Conservation (phyloP, 331 rosid genomes). For the Cydonia oblonga region DNA sequence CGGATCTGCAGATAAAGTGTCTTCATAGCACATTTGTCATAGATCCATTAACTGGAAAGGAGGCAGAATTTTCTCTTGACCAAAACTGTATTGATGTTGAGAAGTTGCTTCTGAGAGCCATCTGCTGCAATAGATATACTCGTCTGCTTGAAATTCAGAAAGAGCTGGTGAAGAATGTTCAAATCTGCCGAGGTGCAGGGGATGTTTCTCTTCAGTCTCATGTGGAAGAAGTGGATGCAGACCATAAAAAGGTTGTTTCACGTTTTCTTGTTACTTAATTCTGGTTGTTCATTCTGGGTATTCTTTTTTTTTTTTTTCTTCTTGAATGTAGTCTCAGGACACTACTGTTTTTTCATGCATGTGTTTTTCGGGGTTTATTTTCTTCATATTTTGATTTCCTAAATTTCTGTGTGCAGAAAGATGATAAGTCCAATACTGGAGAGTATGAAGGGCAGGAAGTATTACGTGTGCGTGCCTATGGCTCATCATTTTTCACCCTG, state of each 20-base stretch:
- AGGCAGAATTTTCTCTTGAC: constrained; percentile 72
- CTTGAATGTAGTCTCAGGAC: background rate
- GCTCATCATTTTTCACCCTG: constrained; percentile 72
- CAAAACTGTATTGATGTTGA: constrained; percentile 93
- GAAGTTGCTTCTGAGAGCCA: constrained; percentile 76
- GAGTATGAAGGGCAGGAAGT: constrained; percentile 71
- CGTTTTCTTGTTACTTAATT: background rate
- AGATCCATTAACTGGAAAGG: constrained; percentile 84
- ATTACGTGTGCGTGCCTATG: constrained; percentile 77
- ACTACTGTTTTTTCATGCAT: background rate
- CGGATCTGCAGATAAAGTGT: constrained; percentile 80
- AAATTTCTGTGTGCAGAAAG: constrained; percentile 42
- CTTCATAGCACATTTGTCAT: constrained; percentile 71
- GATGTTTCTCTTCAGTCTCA: constrained; percentile 68
- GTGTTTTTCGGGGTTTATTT: constrained; percentile 1
- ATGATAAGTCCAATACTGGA: constrained; percentile 28
- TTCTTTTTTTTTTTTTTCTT: background rate
- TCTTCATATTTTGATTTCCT: background rate
- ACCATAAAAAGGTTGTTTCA: constrained; percentile 53
- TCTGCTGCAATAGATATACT: constrained; percentile 81
- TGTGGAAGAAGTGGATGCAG: constrained; percentile 44
- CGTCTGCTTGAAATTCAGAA: constrained; percentile 89
- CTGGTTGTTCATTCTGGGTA: background rate
- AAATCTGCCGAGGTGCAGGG: constrained; percentile 53
- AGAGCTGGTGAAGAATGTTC: constrained; percentile 61